phyloP scores from a whole-genome alignment of 1,284 basidiomycete species.

The Coriolopsis trogii region DNA sequence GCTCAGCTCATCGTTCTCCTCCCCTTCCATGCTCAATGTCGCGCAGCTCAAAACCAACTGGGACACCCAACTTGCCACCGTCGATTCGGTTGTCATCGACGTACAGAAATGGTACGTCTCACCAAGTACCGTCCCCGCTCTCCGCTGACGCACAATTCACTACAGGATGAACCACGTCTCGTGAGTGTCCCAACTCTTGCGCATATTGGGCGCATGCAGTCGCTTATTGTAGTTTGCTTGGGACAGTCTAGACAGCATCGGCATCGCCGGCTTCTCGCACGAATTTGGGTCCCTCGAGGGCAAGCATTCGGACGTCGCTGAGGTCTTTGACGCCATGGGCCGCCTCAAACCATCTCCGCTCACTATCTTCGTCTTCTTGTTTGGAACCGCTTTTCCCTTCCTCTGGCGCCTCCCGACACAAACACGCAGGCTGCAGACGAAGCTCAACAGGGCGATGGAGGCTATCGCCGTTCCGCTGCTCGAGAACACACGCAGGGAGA shows the following conservation, averaged over 20 bases:
- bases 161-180: slow-evolving; percentile 51
- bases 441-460: slow-evolving; percentile 43
- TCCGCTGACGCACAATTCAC: slow-evolving; percentile 11
- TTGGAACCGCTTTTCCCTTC: slow-evolving; percentile 47
- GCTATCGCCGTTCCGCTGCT: slow-evolving; percentile 52
- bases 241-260: slow-evolving; percentile 56
- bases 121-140: background rate
- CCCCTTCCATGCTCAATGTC: background rate
- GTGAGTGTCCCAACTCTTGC: slow-evolving; percentile 32
- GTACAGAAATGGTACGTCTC: slow-evolving; percentile 43
- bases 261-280: slow-evolving; percentile 60
- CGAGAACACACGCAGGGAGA: slow-evolving; percentile 44
- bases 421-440: slow-evolving; percentile 37
- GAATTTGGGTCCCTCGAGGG: slow-evolving; percentile 58
- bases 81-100: slow-evolving; percentile 46
- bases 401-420: slow-evolving; percentile 47
- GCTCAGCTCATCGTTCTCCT: background rate
- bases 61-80: slow-evolving; percentile 49
- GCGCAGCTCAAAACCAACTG: slow-evolving; percentile 50
- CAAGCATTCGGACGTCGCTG: slow-evolving; percentile 44
- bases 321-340: slow-evolving; percentile 49
- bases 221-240: background rate
- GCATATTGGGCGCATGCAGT: background rate
- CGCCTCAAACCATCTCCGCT: slow-evolving; percentile 26
- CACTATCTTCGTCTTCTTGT: slow-evolving; percentile 39